These are phyloP conservation scores for Pseudogymnoascus verrucosus DNA, from an alignment of 2,329 filamentous ascomycete species.

Conservation along the genomic window DNA sequence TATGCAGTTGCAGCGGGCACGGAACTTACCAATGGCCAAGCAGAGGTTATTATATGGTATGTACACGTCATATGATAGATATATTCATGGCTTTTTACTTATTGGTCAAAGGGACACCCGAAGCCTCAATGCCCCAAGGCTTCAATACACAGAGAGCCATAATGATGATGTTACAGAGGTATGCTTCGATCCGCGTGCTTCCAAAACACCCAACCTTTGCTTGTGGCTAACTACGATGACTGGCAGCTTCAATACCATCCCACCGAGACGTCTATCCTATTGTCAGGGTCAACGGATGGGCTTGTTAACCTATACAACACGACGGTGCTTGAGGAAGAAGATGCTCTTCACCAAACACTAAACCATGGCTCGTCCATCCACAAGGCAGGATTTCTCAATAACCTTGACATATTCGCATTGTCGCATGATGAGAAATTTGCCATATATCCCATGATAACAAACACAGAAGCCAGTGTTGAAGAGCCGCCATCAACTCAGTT, in stretches of 20 bases:
- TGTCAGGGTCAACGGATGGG: conserved; percentile 74
- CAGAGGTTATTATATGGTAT: conserved; percentile 55
- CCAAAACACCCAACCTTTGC: conserved; percentile 21
- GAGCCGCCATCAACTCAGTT: conserved; percentile 45
- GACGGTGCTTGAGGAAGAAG: conserved; percentile 63
- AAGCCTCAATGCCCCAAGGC: conserved; percentile 36
- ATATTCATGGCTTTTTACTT: conserved; percentile 44
- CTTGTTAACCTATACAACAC: conserved; percentile 72
- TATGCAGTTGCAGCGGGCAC: conserved; percentile 64
- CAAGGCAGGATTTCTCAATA: conserved; percentile 62
- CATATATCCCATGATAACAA: conserved; percentile 61
- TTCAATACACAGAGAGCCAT: conserved; percentile 56
- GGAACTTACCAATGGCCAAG: conserved; percentile 57
- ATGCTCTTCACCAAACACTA: conserved; percentile 68
- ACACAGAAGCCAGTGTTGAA: conserved; percentile 48
- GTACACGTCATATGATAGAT: conserved; percentile 50
- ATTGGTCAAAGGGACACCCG: conserved; percentile 47
- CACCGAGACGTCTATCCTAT: conserved; percentile 48
- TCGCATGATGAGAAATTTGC: conserved; percentile 73
- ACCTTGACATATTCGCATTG: conserved; percentile 59
- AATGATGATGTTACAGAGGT: conserved; percentile 60
- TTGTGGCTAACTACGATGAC: conserved; percentile 9
- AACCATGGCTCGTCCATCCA: conserved; percentile 71
- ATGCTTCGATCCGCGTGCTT: conserved; percentile 8
- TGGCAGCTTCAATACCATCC: conserved; percentile 53